phyloP scores from a whole-genome alignment of 495 filamentous ascomycete genomes.

The Neurospora sp. region DNA sequence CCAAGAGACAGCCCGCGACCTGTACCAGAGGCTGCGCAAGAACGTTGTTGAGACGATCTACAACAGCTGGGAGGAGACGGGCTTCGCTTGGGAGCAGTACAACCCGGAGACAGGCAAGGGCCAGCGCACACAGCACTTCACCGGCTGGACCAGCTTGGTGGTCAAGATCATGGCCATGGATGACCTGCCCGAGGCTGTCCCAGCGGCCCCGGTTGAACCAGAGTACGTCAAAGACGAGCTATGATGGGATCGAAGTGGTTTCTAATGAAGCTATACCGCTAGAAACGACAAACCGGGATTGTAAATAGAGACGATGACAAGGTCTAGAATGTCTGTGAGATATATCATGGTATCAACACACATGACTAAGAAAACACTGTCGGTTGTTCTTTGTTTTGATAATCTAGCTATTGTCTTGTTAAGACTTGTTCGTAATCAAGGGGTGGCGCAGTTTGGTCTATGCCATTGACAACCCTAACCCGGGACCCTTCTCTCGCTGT shows the following conservation, averaged over 20 bases:
- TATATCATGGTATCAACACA: not conserved
- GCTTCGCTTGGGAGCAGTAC: constrained; percentile 99
- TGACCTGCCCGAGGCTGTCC: constrained; percentile 14
- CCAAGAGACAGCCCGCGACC: constrained; percentile 52
- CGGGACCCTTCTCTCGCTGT: not conserved
- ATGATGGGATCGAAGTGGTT: not conserved
- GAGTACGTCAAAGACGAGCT: not conserved
- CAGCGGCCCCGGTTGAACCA: not conserved
- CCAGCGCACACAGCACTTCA: constrained; percentile 95
- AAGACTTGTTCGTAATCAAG: not conserved
- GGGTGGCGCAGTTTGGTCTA: not conserved
- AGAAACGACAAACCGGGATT: not conserved
- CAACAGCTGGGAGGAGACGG: constrained; percentile 76
- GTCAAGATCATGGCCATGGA: constrained; percentile 95
- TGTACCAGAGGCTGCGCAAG: constrained; percentile 67
- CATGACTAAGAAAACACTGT: not conserved
- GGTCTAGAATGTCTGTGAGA: not conserved
- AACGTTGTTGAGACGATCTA: constrained; percentile 89
- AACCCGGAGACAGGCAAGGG: constrained; percentile 86
- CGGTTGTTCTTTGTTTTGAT: not conserved
- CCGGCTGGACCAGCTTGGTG: constrained; percentile 94
- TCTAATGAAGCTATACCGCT: not conserved
- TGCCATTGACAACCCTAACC: not conserved
- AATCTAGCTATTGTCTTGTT: not conserved
- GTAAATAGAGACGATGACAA: not conserved